Percentiles rank a stretch among this genome's conserved stretches.
phyloP scores from a whole-genome alignment of 2,329 filamentous ascomycete genomes.

The Emergomyces pasteurianus region DNA sequence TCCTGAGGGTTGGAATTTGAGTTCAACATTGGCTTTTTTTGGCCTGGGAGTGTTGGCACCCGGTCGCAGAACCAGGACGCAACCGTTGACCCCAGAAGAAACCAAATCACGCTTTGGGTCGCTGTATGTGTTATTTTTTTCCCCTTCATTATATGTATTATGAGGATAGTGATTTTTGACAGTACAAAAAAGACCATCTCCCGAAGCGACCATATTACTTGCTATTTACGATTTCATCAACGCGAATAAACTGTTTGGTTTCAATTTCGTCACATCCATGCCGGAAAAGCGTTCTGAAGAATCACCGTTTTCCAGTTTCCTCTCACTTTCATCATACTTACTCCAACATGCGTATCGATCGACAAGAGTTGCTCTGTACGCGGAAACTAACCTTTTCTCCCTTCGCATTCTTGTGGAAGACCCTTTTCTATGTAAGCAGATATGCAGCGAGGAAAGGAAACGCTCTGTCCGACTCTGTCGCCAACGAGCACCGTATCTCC shows the following conservation, averaged over 20 bases:
- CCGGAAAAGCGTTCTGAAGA: conserved; percentile 53
- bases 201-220: conserved; percentile 67
- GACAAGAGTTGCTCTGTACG: conserved; percentile 64
- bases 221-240: conserved; percentile 88
- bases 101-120: conserved; percentile 69
- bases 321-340: conserved; percentile 85
- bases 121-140: conserved; percentile 46
- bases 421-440: conserved; percentile 62
- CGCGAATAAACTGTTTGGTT: conserved; percentile 90
- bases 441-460: conserved; percentile 70
- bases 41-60: conserved; percentile 66
- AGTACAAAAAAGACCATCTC: conserved; percentile 51
- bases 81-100: conserved; percentile 61
- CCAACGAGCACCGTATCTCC: conserved; percentile 76
- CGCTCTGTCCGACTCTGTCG: conserved; percentile 70
- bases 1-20: conserved; percentile 78
- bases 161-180: not conserved
- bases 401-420: conserved; percentile 83
- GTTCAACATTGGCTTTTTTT: conserved; percentile 69
- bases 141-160: not conserved
- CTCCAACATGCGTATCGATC: conserved; percentile 88
- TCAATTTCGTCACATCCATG: conserved; percentile 59
- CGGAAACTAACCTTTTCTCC: conserved; percentile 72
- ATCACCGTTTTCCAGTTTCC: conserved; percentile 64
- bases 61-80: conserved; percentile 48